These are phyloP conservation scores for Lyophyllum shimeji DNA, from an alignment of 768 basidiomycete species.

Conservation along the genomic window DNA sequence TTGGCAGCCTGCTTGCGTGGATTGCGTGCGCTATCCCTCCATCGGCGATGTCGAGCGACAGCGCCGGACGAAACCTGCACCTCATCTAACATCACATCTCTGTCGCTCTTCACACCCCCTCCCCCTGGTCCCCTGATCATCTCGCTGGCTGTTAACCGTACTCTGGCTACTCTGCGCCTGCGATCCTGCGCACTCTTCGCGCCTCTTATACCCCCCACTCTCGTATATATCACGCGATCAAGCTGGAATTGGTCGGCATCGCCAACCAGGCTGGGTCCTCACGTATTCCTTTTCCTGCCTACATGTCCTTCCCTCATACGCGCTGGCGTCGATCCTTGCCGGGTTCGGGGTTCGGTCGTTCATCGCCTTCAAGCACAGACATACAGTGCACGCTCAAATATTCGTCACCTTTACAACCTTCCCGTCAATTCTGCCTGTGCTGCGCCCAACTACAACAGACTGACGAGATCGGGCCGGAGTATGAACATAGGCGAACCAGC, in stretches of 20 bases:
- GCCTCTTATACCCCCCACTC: constrained; percentile 2
- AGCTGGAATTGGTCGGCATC: constrained; percentile 9
- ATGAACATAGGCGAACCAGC: neutral
- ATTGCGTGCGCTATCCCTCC: neutral
- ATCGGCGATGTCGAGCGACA: neutral
- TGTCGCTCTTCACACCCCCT: neutral
- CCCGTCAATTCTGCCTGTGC: neutral
- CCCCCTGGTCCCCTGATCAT: neutral
- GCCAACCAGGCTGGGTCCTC: neutral
- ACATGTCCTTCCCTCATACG: neutral
- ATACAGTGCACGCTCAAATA: neutral
- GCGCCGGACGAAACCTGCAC: neutral
- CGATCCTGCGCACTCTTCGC: neutral
- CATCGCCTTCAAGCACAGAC: neutral
- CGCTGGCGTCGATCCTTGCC: neutral
- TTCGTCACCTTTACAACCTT: neutral
- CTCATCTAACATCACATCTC: neutral
- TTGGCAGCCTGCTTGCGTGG: neutral
- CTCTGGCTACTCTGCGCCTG: neutral
- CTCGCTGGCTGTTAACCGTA: neutral
- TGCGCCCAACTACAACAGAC: neutral
- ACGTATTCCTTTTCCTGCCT: neutral
- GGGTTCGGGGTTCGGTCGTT: neutral
- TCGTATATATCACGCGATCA: neutral
- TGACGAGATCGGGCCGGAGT: too few relatives aligned